Conservation (phyloP, 164 flowering plant species). For the Aristolochia californica region DNA sequence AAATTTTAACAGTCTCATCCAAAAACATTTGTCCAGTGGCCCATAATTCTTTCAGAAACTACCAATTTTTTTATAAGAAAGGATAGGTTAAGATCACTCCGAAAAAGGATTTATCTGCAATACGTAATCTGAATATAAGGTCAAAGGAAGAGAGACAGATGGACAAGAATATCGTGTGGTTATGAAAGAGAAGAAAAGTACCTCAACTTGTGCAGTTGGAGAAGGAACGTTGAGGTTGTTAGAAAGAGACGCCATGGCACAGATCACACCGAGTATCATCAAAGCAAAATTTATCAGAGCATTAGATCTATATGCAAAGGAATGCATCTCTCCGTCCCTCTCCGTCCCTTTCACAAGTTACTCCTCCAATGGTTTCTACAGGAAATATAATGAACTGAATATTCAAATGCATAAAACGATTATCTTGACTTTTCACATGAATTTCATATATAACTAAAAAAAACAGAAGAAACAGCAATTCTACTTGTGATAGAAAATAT, state of each 20-base stretch:
- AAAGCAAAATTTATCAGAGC: conserved; percentile 67
- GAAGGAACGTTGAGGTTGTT: conserved; percentile 61
- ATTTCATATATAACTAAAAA: no score
- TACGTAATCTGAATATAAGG: background rate
- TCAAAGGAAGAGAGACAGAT: background rate
- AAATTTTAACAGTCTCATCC: no score
- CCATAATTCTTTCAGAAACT: no score
- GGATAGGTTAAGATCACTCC: no score
- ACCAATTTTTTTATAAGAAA: no score
- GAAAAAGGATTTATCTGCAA: no score
- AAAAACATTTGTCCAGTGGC: no score
- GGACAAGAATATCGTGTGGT: background rate
- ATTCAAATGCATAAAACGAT: background rate
- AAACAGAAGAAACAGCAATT: no score
- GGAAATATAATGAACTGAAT: no score
- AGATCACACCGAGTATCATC: conserved; percentile 67
- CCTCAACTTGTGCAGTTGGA: conserved; percentile 65
- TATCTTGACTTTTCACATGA: no score
- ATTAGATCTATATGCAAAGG: conserved; percentile 69
- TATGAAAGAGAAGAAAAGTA: conserved; percentile 8
- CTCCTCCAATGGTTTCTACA: no score
- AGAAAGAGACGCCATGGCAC: conserved; percentile 73
- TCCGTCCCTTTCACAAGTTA: background rate
- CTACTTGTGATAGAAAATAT: no score
- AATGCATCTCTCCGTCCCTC: conserved; percentile 42